Evolutionary conservation across 225 moss, liverwort and hornwort species (phyloP).

Genomic region (Sphagnum tenellum): DNA sequence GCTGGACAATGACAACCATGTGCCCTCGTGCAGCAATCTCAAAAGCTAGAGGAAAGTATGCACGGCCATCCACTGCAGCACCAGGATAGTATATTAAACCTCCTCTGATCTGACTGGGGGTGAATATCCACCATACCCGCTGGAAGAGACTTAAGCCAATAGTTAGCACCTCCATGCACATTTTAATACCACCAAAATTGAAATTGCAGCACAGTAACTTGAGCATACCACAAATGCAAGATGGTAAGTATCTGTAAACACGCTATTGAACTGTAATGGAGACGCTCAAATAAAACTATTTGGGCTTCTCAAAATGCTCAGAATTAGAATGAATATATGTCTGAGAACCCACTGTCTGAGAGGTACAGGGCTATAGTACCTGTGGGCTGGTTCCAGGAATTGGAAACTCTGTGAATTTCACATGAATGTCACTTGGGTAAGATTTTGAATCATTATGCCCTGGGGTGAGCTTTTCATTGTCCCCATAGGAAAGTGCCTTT

Average conservation of each 20-base stretch:
- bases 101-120: conserved; percentile 28
- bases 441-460: conserved; percentile 41
- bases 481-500: conserved; percentile 36
- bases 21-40: conserved; percentile 56
- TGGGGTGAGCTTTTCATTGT: conserved; percentile 41
- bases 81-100: conserved; percentile 52
- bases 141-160: conserved; percentile 1
- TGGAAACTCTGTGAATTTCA: conserved; percentile 19
- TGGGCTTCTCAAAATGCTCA: no score
- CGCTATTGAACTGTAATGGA: no score
- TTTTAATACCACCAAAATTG: no score
- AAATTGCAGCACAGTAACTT: no score
- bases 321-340: no score
- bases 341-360: no score
- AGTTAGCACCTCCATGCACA: no score
- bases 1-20: conserved; percentile 45
- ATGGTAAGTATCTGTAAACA: no score
- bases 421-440: conserved; percentile 39
- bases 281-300: no score
- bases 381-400: conserved; percentile 33
- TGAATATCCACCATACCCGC: conserved; percentile 56
- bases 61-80: conserved; percentile 27
- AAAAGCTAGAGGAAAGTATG: conserved; percentile 51
- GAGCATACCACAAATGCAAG: neutral
- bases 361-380: conserved; percentile 13